Percentiles rank a stretch among this genome's conserved stretches.
Evolutionary conservation across 768 basidiomycete species (phyloP).

Genomic region (Leccinum variicolor): DNA sequence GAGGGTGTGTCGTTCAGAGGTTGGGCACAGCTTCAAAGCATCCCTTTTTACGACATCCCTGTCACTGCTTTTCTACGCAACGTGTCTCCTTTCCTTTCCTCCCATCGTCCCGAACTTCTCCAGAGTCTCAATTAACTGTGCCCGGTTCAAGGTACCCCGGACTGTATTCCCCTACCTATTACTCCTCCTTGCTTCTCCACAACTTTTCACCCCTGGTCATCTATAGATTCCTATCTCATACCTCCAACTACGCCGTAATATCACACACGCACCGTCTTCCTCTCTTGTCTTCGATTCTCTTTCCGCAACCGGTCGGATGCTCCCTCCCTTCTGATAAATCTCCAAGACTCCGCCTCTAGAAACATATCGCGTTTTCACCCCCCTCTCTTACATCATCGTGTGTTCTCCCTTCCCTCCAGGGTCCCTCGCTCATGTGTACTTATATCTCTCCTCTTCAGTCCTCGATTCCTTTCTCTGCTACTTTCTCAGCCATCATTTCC

Average conservation of each 20-base stretch:
- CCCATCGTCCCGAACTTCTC: constrained; percentile 12
- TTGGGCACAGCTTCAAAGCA: constrained; percentile 21
- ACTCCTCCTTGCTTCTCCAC: constrained; percentile 17
- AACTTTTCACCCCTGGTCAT: constrained; percentile 14
- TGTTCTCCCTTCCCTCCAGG: constrained; percentile 17
- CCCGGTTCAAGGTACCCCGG: constrained; percentile 28
- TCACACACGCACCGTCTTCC: constrained; percentile 22
- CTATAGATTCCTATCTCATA: constrained; percentile 29
- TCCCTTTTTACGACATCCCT: constrained; percentile 24
- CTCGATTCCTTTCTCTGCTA: constrained; percentile 10
- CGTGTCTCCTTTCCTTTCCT: constrained; percentile 21
- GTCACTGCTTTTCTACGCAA: constrained; percentile 20
- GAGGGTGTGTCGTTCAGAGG: constrained; percentile 17
- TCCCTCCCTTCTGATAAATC: constrained; percentile 20
- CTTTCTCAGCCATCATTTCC: constrained; percentile 11
- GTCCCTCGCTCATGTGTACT: constrained; percentile 24
- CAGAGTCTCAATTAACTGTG: constrained; percentile 19
- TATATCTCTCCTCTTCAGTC: constrained; percentile 27
- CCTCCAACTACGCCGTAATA: constrained; percentile 21
- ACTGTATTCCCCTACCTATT: constrained; percentile 20
- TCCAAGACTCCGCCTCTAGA: constrained; percentile 13
- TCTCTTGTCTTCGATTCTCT: constrained; percentile 17
- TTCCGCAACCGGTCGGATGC: constrained; percentile 21
- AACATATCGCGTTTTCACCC: constrained; percentile 14
- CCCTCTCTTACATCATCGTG: constrained; percentile 18